Base-by-base conservation (phyloP, 1,284 basidiomycete genomes). In the Lentinula novae-zelandiae region DNA sequence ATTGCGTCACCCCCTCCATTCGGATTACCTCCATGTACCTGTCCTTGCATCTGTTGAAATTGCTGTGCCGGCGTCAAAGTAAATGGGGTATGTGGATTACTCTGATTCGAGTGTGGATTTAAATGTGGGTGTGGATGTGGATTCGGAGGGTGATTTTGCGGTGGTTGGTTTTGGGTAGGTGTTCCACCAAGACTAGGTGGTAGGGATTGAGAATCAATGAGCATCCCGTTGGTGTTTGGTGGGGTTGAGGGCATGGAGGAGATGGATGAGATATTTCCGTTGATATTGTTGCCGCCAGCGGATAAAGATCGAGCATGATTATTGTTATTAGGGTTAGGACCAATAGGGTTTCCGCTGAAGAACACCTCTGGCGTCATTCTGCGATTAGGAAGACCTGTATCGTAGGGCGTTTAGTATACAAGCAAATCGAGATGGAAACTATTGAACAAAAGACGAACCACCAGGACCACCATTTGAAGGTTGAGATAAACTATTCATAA, bases 21-120 rank as follows among this genome's bases (percentile, higher is more conserved):
- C 27, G 27, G 27, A 27, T 3, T 3, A 27, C 27, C 27, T 38
- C 12, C 12, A 15, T 52, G 51, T 12, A 36, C 31, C 22, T 52
- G 57, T 15, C 39, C 34, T 58, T 77, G 78, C 77, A 85, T 82
- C 59, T 78, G 73, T 55, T 80, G 78, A 61, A 80, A 76, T 55
- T 81, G 79, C 66, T 88, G 86, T 6, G 85, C 83, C 7, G 86
- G 84, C 2, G 86, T 87, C 20, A 77, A 67, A 15, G 78, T 78
- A 61, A 85, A 82, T 5, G 52, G 34, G 7, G 36, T 38, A 13
- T 10, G 71, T 67, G 7, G 74, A 44, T 27, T 79, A 31, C 76
- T 10, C 39, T 15, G 12, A 40, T 40, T 68, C 27, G 58, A 59
- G 36, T 67, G 69, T 40, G 72, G 66, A 36, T 66, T 27, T 4